Evolutionary conservation across 2,329 filamentous ascomycete genomes (phyloP).

Genomic region (Diaporthe sp.): DNA sequence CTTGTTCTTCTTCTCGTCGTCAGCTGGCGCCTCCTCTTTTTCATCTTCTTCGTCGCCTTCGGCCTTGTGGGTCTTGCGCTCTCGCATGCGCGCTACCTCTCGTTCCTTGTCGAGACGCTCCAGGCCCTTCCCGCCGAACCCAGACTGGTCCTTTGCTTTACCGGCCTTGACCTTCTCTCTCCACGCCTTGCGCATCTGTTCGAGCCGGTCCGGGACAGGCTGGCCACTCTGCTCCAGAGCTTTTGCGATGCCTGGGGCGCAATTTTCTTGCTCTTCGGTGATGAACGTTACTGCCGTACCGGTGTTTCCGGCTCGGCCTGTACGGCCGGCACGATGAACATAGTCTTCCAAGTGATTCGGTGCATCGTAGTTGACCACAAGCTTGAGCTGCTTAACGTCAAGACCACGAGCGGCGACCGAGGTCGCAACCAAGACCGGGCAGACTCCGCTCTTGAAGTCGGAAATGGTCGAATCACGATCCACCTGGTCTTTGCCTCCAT

Average conservation of each 20-base stretch:
- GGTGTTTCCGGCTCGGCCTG: constrained; percentile 92
- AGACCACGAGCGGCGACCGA: constrained; percentile 95
- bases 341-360: constrained; percentile 97
- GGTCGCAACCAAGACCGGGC: constrained; percentile 92
- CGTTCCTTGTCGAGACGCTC: constrained; percentile 93
- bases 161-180: constrained; percentile 92
- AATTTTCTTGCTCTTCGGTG: constrained; percentile 91
- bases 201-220: constrained; percentile 78
- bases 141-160: constrained; percentile 89
- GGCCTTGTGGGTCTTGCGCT: constrained; percentile 90
- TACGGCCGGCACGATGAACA: constrained; percentile 93
- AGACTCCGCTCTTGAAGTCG: constrained; percentile 92
- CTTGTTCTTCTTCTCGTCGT: constrained; percentile 79
- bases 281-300: constrained; percentile 96
- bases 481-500: constrained; percentile 93
- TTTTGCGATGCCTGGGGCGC: constrained; percentile 88
- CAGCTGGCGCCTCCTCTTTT: constrained; percentile 74
- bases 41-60: constrained; percentile 84
- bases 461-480: constrained; percentile 93
- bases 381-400: constrained; percentile 94
- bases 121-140: constrained; percentile 95
- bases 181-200: constrained; percentile 79
- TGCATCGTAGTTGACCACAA: constrained; percentile 96
- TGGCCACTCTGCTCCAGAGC: constrained; percentile 94
- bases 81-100: constrained; percentile 86